Base-by-base conservation (phyloP, 2,329 filamentous ascomycete species). In the Colletotrichum cordylinicola region DNA sequence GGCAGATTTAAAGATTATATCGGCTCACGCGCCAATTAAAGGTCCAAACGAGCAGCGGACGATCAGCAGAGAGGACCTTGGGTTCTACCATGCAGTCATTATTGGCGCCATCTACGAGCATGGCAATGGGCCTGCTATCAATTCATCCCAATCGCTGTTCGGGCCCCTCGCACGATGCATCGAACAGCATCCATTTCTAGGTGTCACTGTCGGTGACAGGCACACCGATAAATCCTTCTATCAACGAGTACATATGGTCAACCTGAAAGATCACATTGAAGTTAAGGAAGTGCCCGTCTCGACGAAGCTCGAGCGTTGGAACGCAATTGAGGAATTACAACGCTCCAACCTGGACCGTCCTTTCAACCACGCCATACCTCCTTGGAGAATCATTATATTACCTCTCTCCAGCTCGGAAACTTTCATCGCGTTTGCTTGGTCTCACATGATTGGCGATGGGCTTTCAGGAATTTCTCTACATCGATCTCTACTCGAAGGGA, bases 371-470 rank as follows among this genome's bases (percentile, higher is more conserved):
- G 70, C 61, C 5, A 78, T 80, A 1, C 87, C 87, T 8, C 85
- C 85, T 27, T 89, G 88, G 88, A 82, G 82, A 52, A 81, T 88
- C n/a, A 79, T 84, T 37, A 80, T 87, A 8, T 71, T 84, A 6
- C 83, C 82, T 18, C 66, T 86, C 2, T 21, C 60, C 2, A 60
- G 67, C 1, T 29, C 52, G 15, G 78, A 81, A 16, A 82, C 78
- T 76, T 83, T 85, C 56, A 80, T 87, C 8, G 80, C 82, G 0
- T 88, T 88, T 68, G 79, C 82, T 1, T 88, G 81, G 78, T 88
- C 86, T 0, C 88, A 89, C 79, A 79, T 82, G 3, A 80, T 87
- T 5, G 85, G 84, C 9, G 88, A 89, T 76, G 88, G 87, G 0
- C 82, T 82, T 48, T 84, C 84, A 1, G 87, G 86, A 8, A 67